phyloP scores from a whole-genome alignment of 768 basidiomycete species.

The Amylocystis lapponica region DNA sequence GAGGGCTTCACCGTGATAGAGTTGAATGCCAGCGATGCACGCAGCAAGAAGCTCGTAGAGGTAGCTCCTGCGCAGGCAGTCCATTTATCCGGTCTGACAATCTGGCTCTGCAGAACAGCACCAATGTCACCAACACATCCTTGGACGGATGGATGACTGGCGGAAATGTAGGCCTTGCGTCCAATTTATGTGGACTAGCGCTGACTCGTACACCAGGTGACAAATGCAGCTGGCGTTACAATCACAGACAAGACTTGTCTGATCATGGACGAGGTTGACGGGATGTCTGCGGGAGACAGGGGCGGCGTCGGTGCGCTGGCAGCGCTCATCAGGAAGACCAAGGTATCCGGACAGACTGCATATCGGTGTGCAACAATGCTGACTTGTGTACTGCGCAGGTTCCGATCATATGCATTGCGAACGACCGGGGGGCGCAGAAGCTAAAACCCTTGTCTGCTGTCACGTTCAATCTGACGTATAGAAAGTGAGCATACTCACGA shows the following conservation, averaged over 20 bases:
- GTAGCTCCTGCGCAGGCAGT: slow-evolving; percentile 29
- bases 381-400: slow-evolving; percentile 43
- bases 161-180: slow-evolving; percentile 30
- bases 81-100: background rate
- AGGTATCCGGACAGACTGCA: slow-evolving; percentile 37
- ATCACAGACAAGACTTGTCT: slow-evolving; percentile 81
- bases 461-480: slow-evolving; percentile 73
- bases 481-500: slow-evolving; percentile 46
- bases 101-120: slow-evolving; percentile 54
- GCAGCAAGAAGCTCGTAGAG: slow-evolving; percentile 97
- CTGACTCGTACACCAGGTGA: slow-evolving; percentile 32
- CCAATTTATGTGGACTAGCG: background rate
- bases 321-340: slow-evolving; percentile 87
- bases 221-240: slow-evolving; percentile 62
- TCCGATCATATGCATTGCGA: slow-evolving; percentile 97
- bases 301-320: slow-evolving; percentile 95
- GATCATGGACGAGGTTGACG: slow-evolving; percentile 99
- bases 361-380: background rate
- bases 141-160: slow-evolving; percentile 82
- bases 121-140: slow-evolving; percentile 86
- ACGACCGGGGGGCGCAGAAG: slow-evolving; percentile 83
- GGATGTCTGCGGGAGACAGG: slow-evolving; percentile 96
- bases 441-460: slow-evolving; percentile 77
- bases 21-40: slow-evolving; percentile 90
- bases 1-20: slow-evolving; percentile 92